Base-by-base conservation (phyloP, 805 yeast species). In the Candida odintsovae region DNA sequence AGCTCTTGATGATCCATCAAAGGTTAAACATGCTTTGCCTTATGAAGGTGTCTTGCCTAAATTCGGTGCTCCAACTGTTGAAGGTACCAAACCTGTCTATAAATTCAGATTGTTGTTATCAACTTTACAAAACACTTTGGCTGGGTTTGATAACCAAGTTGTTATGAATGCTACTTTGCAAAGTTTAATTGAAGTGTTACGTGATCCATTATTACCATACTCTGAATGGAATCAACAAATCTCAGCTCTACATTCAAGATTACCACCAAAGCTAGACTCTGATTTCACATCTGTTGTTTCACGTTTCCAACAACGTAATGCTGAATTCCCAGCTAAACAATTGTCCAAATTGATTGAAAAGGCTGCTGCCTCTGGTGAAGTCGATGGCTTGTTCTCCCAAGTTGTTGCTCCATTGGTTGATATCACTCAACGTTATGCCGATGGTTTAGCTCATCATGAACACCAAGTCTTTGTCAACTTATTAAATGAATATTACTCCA, bases 11-110 rank as follows among this genome's bases (percentile, higher is more conserved):
- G 99, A 94, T 65, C 98, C 98, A 49, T 83, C 96, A 6, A 90
- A 89, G 71, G 99, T 94, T 44, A 92, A 92, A 67, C 99, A 90
- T 61, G 99, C 99, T 39, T 71, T 83, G 64, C 96, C 97, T 44
- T 94, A 79, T 59, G 96, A 90, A 66, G 97, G 97, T 43, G 89
- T 95, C 61, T 72, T 95, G 55, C 97, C 97, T 13, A 89, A 82
- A 35, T 71, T 83, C 52, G 99, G 99, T 43, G 74, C 86, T 28
- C 95, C 98, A 52, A 76, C 73, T 46, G 73, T 89, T 51, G 80
- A 75, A 62, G 98, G 99, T 59, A 77, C 86, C 47, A 92, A 86
- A 68, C 86, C 95, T 45, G 82, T 80, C 46, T 87, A 92, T 69
- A 78, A 78, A 59, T 90, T 81, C 72, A 71, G 74, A 49, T 70